Conservation (phyloP, 805 yeast species). For the Candida montana region DNA sequence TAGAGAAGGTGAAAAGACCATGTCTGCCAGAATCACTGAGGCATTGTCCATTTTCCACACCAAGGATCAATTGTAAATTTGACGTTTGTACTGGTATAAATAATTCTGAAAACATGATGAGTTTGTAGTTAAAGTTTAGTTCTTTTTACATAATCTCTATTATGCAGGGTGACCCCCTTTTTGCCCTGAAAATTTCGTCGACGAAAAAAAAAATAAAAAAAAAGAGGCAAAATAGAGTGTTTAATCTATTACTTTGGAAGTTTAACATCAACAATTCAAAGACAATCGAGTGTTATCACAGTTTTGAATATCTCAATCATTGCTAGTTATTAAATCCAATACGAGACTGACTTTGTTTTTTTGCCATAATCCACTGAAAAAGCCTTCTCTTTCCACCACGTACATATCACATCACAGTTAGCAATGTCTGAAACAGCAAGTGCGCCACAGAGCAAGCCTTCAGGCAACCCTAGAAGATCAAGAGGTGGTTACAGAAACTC, state of each 20-base stretch:
- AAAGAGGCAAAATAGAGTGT: constrained; percentile 4
- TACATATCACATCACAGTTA: constrained; percentile 1
- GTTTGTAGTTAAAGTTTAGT: too few relatives aligned
- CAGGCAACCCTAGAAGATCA: constrained; percentile 21
- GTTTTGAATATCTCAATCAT: not conserved
- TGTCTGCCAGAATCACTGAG: constrained; percentile 78
- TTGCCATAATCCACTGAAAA: not conserved
- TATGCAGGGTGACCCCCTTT: not conserved
- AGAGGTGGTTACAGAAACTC: constrained; percentile 38
- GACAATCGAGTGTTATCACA: not conserved
- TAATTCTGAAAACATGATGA: too few relatives aligned
- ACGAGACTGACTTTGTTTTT: constrained; percentile 2
- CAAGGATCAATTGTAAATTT: constrained; percentile 46
- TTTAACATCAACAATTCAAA: not conserved
- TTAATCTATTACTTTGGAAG: too few relatives aligned
- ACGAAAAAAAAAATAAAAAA: constrained; percentile 1
- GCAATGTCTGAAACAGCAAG: constrained; percentile 11
- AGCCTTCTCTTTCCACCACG: not conserved
- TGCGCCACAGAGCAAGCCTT: constrained; percentile 7
- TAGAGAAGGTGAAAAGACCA: constrained; percentile 99
- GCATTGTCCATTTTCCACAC: constrained; percentile 87
- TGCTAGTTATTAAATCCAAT: not conserved
- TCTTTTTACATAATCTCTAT: too few relatives aligned
- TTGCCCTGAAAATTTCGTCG: constrained; percentile 2
- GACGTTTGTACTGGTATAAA: not conserved